A percentile compares a stretch with the other conserved stretches of the same genome.
phyloP scores from a whole-genome alignment of 495 filamentous ascomycete genomes.

The Gamarada debralockiae region DNA sequence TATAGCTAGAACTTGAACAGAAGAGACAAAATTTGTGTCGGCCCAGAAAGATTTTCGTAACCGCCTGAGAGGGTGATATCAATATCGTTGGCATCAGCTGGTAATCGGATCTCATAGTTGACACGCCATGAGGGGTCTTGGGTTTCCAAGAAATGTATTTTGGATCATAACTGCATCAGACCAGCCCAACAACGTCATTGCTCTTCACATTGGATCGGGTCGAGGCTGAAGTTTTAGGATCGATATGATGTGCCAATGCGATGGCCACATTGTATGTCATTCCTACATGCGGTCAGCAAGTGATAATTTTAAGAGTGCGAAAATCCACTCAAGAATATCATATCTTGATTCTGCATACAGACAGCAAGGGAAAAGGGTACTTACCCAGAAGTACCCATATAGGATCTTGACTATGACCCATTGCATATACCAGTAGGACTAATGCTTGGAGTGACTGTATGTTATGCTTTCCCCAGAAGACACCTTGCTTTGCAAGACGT shows the following conservation, averaged over 20 bases:
- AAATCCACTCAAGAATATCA: no score
- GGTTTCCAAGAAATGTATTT: conserved; percentile 30
- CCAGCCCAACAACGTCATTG: conserved; percentile 44
- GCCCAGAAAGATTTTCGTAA: conserved; percentile 27
- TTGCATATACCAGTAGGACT: conserved; percentile 41
- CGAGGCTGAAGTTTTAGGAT: conserved; percentile 38
- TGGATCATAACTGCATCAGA: conserved; percentile 41
- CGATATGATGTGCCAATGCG: conserved; percentile 44
- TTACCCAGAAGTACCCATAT: conserved; percentile 31
- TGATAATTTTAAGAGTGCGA: no score
- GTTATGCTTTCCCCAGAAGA: conserved; percentile 40
- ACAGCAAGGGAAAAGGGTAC: no score
- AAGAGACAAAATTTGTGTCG: conserved; percentile 47
- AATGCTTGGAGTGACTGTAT: conserved; percentile 44
- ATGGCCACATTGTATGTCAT: conserved; percentile 45
- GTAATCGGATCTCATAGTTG: conserved; percentile 32
- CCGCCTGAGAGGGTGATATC: conserved; percentile 35
- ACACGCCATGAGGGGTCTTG: conserved; percentile 14
- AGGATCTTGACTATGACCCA: conserved; percentile 36
- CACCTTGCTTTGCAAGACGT: conserved; percentile 38
- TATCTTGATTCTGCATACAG: no score
- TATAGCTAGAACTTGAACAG: conserved; percentile 40
- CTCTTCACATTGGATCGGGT: conserved; percentile 42
- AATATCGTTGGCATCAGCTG: conserved; percentile 40
- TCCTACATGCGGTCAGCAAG: conserved; percentile 36